Evolutionary conservation across 805 yeast genomes (phyloP).

Genomic region (Pichia insulana): DNA sequence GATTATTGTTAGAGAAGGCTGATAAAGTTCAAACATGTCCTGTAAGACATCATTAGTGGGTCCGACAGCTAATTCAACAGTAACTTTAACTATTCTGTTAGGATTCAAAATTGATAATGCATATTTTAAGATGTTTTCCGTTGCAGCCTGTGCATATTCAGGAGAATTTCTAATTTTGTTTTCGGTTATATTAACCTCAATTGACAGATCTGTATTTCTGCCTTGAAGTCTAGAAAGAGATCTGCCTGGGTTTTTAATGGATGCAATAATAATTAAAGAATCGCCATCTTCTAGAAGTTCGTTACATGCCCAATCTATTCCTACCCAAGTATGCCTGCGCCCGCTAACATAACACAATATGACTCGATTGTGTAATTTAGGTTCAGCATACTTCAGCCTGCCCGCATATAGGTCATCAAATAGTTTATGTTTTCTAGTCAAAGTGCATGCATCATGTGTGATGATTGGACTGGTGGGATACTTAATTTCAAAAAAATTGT

Average conservation of each 20-base stretch:
- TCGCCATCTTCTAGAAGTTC: slow-evolving; percentile 56
- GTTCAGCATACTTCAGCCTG: slow-evolving; percentile 23
- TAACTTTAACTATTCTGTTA: slow-evolving; percentile 37
- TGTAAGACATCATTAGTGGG: slow-evolving; percentile 45
- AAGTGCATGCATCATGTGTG: slow-evolving; percentile 34
- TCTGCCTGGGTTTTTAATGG: slow-evolving; percentile 30
- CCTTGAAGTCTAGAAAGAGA: slow-evolving; percentile 15
- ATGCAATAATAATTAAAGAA: slow-evolving; percentile 51
- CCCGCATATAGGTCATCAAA: slow-evolving; percentile 40
- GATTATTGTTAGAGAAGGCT: slow-evolving; percentile 49
- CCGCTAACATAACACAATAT: slow-evolving; percentile 62
- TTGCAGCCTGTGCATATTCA: slow-evolving; percentile 36
- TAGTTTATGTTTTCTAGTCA: slow-evolving; percentile 37
- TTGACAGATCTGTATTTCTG: slow-evolving; percentile 14
- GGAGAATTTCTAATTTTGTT: slow-evolving; percentile 36
- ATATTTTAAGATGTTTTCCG: slow-evolving; percentile 46
- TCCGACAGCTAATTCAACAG: slow-evolving; percentile 56
- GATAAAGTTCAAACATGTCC: slow-evolving; percentile 52
- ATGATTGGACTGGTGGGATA: slow-evolving; percentile 32
- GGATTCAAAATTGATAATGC: slow-evolving; percentile 39
- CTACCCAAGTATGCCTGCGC: slow-evolving; percentile 73
- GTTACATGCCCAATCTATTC: slow-evolving; percentile 60
- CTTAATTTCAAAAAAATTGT: slow-evolving; percentile 11
- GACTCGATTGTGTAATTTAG: slow-evolving; percentile 40
- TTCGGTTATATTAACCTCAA: slow-evolving; percentile 18